Evolutionary conservation across 1,284 basidiomycete genomes (phyloP).

Genomic region (Fereydounia khargensis): DNA sequence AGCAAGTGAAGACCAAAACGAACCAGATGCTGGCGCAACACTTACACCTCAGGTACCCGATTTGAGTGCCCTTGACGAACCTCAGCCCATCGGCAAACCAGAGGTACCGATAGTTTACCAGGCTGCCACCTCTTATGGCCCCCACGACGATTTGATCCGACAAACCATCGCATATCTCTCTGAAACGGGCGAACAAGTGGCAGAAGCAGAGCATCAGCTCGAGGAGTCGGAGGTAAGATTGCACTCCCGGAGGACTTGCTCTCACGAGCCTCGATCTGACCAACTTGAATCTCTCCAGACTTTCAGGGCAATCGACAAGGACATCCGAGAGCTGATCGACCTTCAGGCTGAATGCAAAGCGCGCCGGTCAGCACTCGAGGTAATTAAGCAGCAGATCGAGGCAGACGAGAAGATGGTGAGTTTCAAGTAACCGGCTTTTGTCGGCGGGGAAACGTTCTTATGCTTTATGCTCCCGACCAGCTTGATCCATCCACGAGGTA

Average conservation of each 20-base stretch:
- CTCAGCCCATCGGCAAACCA: slow-evolving; percentile 10
- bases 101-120: slow-evolving; percentile 15
- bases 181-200: slow-evolving; percentile 23
- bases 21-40: too few species aligned
- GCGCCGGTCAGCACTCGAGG: slow-evolving; percentile 17
- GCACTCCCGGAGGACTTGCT: not conserved
- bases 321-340: slow-evolving; percentile 39
- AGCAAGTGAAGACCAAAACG: too few species aligned
- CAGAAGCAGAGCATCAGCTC: slow-evolving; percentile 9
- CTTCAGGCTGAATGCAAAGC: slow-evolving; percentile 24
- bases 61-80: too few species aligned
- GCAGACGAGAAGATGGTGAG: slow-evolving; percentile 12
- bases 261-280: not conserved
- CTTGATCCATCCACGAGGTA: too few species aligned
- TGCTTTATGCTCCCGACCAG: too few species aligned
- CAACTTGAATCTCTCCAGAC: slow-evolving; percentile 10
- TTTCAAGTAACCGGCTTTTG: not conserved
- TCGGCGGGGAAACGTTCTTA: too few species aligned
- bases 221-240: not conserved
- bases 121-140: slow-evolving; percentile 12
- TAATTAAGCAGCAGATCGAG: slow-evolving; percentile 20
- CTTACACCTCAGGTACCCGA: too few species aligned
- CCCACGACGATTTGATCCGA: slow-evolving; percentile 4
- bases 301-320: slow-evolving; percentile 21
- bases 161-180: slow-evolving; percentile 21